phyloP scores from a whole-genome alignment of 2,329 filamentous ascomycete genomes.

The Aspergillus phoenicis region DNA sequence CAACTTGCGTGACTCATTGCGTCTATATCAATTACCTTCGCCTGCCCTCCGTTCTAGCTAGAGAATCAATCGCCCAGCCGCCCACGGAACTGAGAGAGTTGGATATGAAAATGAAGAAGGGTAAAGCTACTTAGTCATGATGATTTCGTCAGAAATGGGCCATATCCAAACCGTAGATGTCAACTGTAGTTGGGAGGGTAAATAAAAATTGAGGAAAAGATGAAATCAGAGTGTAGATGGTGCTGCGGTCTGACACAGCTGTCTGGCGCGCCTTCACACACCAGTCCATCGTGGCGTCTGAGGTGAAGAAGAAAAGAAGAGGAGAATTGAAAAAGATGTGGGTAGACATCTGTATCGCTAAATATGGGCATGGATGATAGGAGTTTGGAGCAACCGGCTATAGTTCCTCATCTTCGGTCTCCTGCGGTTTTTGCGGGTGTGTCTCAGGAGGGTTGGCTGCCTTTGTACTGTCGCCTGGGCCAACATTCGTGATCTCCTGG shows the following conservation, averaged over 20 bases:
- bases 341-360: neutral
- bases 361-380: neutral
- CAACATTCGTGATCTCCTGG: conserved; percentile 35
- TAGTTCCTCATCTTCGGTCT: conserved; percentile 35
- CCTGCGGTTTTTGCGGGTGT: conserved; percentile 20
- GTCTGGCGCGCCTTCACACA: conserved; percentile 16
- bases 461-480: conserved; percentile 11
- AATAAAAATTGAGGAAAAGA: neutral
- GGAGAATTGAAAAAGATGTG: neutral
- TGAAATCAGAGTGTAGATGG: neutral
- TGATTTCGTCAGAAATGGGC: neutral
- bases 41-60: conserved; percentile 2
- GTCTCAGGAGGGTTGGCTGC: conserved; percentile 23
- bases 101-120: too few species aligned
- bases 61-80: neutral
- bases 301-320: neutral
- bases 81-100: neutral
- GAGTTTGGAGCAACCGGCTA: conserved; percentile 15
- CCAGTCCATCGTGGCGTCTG: conserved; percentile 21
- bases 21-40: conserved; percentile 14
- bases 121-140: neutral
- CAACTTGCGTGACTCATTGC: conserved; percentile 16
- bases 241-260: neutral
- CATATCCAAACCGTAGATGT: neutral
- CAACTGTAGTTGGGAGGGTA: neutral